Evolutionary conservation across 1,284 basidiomycete species (phyloP), one percentile per base, ranked within the genome.

Genomic region (Ustanciosporium gigantosporum): DNA sequence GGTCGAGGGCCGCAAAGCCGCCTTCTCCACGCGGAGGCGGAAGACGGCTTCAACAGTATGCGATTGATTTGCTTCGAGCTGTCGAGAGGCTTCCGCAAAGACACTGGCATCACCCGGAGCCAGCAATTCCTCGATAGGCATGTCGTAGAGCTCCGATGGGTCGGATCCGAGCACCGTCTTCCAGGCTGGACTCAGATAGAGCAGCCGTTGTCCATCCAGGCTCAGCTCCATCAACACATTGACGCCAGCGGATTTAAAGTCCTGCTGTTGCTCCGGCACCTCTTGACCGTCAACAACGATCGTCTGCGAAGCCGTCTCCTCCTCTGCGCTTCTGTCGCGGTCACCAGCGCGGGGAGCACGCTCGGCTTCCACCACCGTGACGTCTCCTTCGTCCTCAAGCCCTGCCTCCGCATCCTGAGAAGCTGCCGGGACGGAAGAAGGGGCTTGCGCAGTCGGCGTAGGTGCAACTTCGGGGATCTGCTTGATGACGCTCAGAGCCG

Each of bases 101-200:
- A 94, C 87, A 40, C 84, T 83, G 70, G 85, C 86, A 77, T 97
- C 91, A n/a, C 84, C 84, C 1, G 89, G 86, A 32, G 88, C 87
- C 21, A 98, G 84, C 31, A 94, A 80, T 40, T 84, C 85, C 5
- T 91, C 89, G 70, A 98, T 88, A 13, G 89, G 87, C 25, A 84
- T 85, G 23, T 88, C 90, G 50, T 88, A 80, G 27, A 94, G 82
- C 25, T 87, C 87, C 31, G 88, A 87, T 8, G 92, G 89, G 60
- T 94, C 90, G 3, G 65, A 67, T 31, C 94, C 94, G 41, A 94
- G 85, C 21, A 98, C 90, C 41, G 88, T 86, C 67, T 86, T 83
- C 90, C 95, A 91, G 0, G 93, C 90, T 72, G 94, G 90, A 80
- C 95, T 98, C 46, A 96, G 84, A 87, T 93, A 98, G 73, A 93